These are phyloP conservation scores for Aspergillus ellipticus DNA, from an alignment of 495 filamentous ascomycete genomes.

Conservation along the genomic window DNA sequence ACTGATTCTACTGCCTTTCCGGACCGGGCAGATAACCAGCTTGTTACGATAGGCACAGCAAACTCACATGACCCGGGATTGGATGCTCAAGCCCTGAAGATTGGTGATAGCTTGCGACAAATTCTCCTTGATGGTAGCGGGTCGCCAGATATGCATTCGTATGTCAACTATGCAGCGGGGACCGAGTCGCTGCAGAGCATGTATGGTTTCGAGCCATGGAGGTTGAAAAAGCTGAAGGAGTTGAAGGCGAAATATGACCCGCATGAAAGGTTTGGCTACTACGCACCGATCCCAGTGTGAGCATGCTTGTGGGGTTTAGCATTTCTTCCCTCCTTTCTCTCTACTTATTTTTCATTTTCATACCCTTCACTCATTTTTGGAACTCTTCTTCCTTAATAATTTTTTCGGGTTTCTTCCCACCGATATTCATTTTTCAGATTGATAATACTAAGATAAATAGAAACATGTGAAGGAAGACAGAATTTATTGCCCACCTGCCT, in stretches of 20 bases:
- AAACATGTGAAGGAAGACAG: no score
- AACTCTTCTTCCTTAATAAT: no score
- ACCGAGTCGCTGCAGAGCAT: constrained; percentile 34
- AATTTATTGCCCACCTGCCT: no score
- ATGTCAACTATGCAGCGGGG: constrained; percentile 49
- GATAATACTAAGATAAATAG: no score
- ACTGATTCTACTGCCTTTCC: constrained; percentile 34
- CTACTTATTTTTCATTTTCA: no score
- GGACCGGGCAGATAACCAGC: constrained; percentile 26
- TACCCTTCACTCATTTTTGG: no score
- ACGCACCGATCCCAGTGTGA: constrained; percentile 10
- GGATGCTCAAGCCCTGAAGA: constrained; percentile 16
- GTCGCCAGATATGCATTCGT: constrained; percentile 26
- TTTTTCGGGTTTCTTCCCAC: no score
- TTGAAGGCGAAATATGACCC: constrained; percentile 15
- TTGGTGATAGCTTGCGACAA: constrained; percentile 18
- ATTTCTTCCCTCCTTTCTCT: no score
- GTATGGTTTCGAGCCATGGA: constrained; percentile 50
- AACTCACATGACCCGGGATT: constrained; percentile 17
- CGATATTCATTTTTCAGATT: no score
- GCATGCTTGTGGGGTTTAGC: not conserved
- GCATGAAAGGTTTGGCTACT: constrained; percentile 6
- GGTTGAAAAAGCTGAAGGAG: constrained; percentile 19
- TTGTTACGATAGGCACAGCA: constrained; percentile 17
- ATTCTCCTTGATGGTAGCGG: constrained; percentile 16